Percentiles rank a stretch among this genome's conserved stretches.
Evolutionary conservation across 495 filamentous ascomycete genomes (phyloP).

Genomic region (Patellaria atrata): DNA sequence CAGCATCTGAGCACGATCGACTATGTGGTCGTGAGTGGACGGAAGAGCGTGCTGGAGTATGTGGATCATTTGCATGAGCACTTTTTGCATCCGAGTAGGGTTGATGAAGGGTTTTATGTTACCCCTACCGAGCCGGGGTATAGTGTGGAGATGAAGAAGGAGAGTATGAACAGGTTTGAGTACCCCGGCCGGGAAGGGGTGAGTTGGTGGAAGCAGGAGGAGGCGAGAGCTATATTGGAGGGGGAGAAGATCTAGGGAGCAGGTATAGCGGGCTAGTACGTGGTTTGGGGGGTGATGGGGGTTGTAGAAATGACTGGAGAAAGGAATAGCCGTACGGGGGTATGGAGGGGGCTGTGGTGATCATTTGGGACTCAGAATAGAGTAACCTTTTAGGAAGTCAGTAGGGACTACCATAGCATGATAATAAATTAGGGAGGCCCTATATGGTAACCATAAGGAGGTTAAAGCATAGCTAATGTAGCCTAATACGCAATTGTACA

Average conservation of each 20-base stretch:
- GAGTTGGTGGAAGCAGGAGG: slow-evolving; percentile 57
- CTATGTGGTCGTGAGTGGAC: slow-evolving; percentile 76
- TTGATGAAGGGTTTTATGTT: slow-evolving; percentile 75
- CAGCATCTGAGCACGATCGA: slow-evolving; percentile 90
- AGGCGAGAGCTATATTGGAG: slow-evolving; percentile 27
- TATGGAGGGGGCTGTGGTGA: too few species aligned
- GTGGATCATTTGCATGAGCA: slow-evolving; percentile 92
- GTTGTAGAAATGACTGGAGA: too few species aligned
- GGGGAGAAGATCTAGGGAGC: slow-evolving; percentile 27
- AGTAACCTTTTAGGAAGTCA: too few species aligned
- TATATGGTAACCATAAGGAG: too few species aligned
- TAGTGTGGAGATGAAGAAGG: slow-evolving; percentile 82
- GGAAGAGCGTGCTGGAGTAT: slow-evolving; percentile 73
- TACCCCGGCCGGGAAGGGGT: slow-evolving; percentile 63
- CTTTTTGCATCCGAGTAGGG: slow-evolving; percentile 65
- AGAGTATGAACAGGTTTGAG: slow-evolving; percentile 64
- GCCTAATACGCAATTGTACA: too few species aligned
- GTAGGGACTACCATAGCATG: too few species aligned
- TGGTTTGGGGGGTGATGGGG: too few species aligned
- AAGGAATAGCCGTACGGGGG: too few species aligned
- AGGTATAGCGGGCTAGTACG: too few species aligned
- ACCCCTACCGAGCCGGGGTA: slow-evolving; percentile 75
- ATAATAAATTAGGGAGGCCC: too few species aligned
- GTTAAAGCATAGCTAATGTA: too few species aligned
- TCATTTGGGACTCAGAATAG: too few species aligned